These are phyloP conservation scores for Melaleuca quinquenervia DNA, from an alignment of 345 rosid genomes.

Conservation along the genomic window DNA sequence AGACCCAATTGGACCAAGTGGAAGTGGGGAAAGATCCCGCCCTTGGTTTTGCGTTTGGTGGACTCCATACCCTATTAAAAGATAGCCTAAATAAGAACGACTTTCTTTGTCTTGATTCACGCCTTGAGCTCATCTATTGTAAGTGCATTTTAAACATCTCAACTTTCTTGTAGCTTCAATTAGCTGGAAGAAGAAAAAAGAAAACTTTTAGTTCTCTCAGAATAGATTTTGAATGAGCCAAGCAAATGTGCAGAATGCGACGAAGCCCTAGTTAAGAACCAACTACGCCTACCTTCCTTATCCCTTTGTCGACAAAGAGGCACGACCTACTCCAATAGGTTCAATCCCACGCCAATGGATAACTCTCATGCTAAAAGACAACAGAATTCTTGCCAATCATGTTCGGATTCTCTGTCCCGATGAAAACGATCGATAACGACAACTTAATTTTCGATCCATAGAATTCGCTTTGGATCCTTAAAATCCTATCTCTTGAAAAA, in stretches of 20 bases:
- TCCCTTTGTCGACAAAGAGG: not conserved
- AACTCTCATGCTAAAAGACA: not conserved
- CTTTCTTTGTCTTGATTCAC: not conserved
- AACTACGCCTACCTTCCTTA: not conserved
- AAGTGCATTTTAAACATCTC: not conserved
- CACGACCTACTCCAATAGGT: not conserved
- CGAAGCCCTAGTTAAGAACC: not conserved
- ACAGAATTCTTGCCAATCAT: not conserved
- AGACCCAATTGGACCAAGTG: not conserved
- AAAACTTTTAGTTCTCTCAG: not conserved
- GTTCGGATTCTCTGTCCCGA: not conserved
- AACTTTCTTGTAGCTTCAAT: not conserved
- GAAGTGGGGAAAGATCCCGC: not conserved
- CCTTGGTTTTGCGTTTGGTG: not conserved
- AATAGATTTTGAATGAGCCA: not conserved
- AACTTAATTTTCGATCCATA: not conserved
- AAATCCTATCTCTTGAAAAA: not conserved
- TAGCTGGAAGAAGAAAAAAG: not conserved
- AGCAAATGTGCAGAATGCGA: not conserved
- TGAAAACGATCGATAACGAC: not conserved
- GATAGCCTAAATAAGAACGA: not conserved
- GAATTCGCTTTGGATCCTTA: not conserved
- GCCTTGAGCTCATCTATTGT: not conserved
- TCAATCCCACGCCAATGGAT: not conserved
- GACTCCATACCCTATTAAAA: not conserved